Percentiles rank a stretch among this genome's conserved stretches.
These are phyloP conservation scores for Rhodosporidiobolus odoratus DNA, from an alignment of 768 basidiomycete species.

Conservation along the genomic window DNA sequence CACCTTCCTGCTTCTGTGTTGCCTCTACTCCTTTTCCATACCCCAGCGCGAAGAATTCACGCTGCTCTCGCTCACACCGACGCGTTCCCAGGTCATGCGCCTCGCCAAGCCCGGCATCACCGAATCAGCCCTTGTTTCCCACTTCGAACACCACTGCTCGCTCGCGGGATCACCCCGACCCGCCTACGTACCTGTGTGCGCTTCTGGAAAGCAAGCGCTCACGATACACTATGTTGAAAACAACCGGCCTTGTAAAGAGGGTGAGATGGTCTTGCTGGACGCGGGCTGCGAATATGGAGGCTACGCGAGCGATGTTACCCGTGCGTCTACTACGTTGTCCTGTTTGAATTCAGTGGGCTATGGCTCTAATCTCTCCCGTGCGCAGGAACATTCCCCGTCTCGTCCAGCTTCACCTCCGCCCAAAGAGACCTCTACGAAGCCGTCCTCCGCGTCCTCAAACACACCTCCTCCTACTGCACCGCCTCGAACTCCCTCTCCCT, in stretches of 20 bases:
- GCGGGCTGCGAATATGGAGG: slow-evolving; percentile 54
- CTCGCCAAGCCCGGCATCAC: slow-evolving; percentile 44
- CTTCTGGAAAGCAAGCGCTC: slow-evolving; percentile 82
- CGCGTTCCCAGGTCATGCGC: slow-evolving; percentile 33
- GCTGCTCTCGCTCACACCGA: background rate
- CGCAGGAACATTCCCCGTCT: slow-evolving; percentile 67
- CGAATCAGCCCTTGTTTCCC: slow-evolving; percentile 64
- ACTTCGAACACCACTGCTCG: slow-evolving; percentile 83
- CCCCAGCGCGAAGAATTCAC: background rate
- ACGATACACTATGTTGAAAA: slow-evolving; percentile 94
- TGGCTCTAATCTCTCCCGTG: background rate
- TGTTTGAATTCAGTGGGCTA: background rate
- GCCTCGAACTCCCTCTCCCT: slow-evolving; percentile 57
- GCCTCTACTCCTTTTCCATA: background rate
- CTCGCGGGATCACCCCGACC: slow-evolving; percentile 72
- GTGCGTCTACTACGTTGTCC: slow-evolving; percentile 26
- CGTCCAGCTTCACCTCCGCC: slow-evolving; percentile 68
- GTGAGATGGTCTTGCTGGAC: slow-evolving; percentile 53
- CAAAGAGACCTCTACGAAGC: slow-evolving; percentile 76
- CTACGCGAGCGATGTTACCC: slow-evolving; percentile 86
- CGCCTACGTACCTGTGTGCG: slow-evolving; percentile 98
- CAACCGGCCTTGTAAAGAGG: slow-evolving; percentile 64
- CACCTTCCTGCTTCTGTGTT: background rate
- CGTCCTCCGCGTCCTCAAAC: slow-evolving; percentile 48
- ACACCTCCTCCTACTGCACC: slow-evolving; percentile 46